Percentiles rank a stretch among this genome's conserved stretches.
Evolutionary conservation across 495 filamentous ascomycete species (phyloP).

Genomic region (Podospora didyma): DNA sequence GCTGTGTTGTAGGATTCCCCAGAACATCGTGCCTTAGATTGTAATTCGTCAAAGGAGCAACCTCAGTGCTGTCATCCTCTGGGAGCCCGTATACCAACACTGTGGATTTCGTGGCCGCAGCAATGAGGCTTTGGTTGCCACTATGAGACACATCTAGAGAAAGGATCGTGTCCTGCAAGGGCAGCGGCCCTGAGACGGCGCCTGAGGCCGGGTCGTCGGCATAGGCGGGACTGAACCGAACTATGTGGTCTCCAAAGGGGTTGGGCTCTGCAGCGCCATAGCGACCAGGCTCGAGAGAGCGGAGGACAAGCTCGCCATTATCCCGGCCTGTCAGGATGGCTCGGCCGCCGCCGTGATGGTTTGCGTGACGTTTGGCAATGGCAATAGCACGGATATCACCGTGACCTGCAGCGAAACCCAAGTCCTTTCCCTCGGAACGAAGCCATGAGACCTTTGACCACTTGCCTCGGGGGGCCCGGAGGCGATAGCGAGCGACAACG

Average conservation of each 20-base stretch:
- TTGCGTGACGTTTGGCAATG: conserved; percentile 22
- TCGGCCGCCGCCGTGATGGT: conserved; percentile 16
- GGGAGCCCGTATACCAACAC: conserved; percentile 29
- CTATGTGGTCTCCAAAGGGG: conserved; percentile 29
- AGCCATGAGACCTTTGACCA: conserved; percentile 27
- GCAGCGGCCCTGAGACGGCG: not conserved
- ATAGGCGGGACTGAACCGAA: conserved; percentile 19
- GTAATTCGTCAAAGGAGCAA: conserved; percentile 13
- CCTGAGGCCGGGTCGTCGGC: not conserved
- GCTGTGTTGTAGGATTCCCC: conserved; percentile 4
- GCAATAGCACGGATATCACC: conserved; percentile 39
- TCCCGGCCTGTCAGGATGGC: conserved; percentile 38
- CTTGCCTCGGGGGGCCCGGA: conserved; percentile 14
- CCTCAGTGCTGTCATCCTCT: conserved; percentile 6
- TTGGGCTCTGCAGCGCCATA: conserved; percentile 32
- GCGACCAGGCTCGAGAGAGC: conserved; percentile 29
- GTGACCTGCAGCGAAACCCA: conserved; percentile 28
- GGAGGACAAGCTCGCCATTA: conserved; percentile 36
- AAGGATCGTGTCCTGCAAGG: conserved; percentile 27
- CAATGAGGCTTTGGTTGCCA: conserved; percentile 9
- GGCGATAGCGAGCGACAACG: conserved; percentile 29
- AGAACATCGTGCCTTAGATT: conserved; percentile 13
- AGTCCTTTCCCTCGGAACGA: conserved; percentile 20
- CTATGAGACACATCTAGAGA: conserved; percentile 28
- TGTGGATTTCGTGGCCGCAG: conserved; percentile 24